Conservation (phyloP, 176 grass and related monocot species). For the Neostapfia colusana region DNA sequence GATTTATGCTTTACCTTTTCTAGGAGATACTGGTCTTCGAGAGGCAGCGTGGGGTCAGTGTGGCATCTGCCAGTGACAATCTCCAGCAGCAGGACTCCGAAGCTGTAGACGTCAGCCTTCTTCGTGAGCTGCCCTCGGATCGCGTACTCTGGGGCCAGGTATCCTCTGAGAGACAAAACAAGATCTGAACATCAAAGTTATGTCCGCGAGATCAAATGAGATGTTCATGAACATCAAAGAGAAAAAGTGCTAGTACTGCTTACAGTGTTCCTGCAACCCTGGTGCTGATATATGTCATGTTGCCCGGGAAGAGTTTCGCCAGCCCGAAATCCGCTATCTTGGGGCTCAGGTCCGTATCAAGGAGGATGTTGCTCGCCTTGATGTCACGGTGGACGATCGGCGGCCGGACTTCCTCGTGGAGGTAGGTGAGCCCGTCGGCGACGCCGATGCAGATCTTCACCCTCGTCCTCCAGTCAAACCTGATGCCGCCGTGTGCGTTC, state of each 20-base stretch:
- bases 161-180: conserved; percentile 37
- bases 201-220: not conserved
- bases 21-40: conserved; percentile 72
- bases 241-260: conserved; percentile 18
- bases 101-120: conserved; percentile 67
- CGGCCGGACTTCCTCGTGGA: conserved; percentile 67
- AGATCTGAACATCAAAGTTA: conserved; percentile 19
- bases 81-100: conserved; percentile 67
- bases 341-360: conserved; percentile 65
- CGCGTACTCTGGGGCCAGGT: conserved; percentile 69
- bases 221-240: not conserved
- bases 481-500: conserved; percentile 49
- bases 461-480: conserved; percentile 66
- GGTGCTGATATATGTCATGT: conserved; percentile 79
- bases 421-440: conserved; percentile 61
- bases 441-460: conserved; percentile 68
- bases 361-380: conserved; percentile 86
- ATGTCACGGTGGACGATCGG: conserved; percentile 82
- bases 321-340: conserved; percentile 88
- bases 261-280: conserved; percentile 91
- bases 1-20: conserved; percentile 53
- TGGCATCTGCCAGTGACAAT: conserved; percentile 71
- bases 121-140: conserved; percentile 66
- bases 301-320: conserved; percentile 69
- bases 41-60: conserved; percentile 52